Base-by-base conservation (phyloP, 2,329 filamentous ascomycete species). In the Phaeosphaeriaceae sp. region DNA sequence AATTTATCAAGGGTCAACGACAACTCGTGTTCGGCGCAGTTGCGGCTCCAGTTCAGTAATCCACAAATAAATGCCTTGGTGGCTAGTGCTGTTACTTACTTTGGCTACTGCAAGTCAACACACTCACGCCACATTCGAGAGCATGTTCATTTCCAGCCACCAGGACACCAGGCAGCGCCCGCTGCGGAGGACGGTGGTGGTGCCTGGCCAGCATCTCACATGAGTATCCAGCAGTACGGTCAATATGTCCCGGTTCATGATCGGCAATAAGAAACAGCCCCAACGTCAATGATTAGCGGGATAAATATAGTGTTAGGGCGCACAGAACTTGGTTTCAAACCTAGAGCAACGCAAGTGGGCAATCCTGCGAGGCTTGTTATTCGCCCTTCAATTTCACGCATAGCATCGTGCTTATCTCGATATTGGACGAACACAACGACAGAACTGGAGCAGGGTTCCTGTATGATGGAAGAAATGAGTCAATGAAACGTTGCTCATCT, bases 221-320 rank as follows among this genome's bases (percentile, higher is more conserved):
- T n/a, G n/a, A 20, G 12, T 39, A 23, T 26, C 36, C 36, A 39
- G 11, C 5, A 28, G 4, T 21, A 23, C 15, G 13, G 33, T 8
- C 18, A 46, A 17, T 28, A 13, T 7, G 21, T 32, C 36, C 9
- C 15, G 12, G 20, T 11, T 9, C n/a, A 40, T 6, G 13, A n/a
- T 5, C 3, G 15, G 28, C 16, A 11, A 32, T 26, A 26, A 26
- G n/a, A n/a, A 26, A 26, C 23, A 38, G 18, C 32, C 21, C 33
- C 35, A 29, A 41, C 29, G 36, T 40, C 37, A n/a, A 46, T 41
- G 44, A 40, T 34, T 46, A 21, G 36, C 36, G 44, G 44, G 36
- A 46, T 46, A 46, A 46, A 34, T 46, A 46, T 35, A 40, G 44
- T 40, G 44, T 9, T 13, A 30, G 15, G n/a, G 18, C 26, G 37